Evolutionary conservation across 768 basidiomycete genomes (phyloP), one percentile per base, ranked within the genome.

Genomic region (Trametes cubensis): DNA sequence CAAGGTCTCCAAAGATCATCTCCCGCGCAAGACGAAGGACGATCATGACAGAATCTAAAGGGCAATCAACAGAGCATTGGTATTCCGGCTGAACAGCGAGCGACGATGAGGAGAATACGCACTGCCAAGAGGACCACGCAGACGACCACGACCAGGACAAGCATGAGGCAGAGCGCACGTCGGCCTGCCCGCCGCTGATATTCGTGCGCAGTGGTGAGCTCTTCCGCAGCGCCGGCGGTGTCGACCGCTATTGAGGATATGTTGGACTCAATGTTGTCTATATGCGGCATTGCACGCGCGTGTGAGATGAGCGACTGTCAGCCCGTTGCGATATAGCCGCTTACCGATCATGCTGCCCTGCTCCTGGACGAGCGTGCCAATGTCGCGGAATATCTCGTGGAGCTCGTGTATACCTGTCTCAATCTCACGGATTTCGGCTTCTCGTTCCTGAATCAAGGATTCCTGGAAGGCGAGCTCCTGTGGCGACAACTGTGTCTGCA

Each of bases 381-480:
- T 78, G 75, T 98, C 95, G 52, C 92, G 85, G 81, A 99, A 98
- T 71, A 99, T 98, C 75, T 98, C 94, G 26, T 92, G 85, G 48
- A 99, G 76, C 74, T 99, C 96, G 70, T 96, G 94, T 58, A 99
- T 98, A 7, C 97, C 96, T 7, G 86, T 88, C 75, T 99, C 97
- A 54, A 99, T 99, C 72, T 98, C 95, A 53, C 91, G 85, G 57
- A 98, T 98, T 70, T 98, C 97, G 0, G 81, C 81, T 73, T 99
- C 96, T 18, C 97, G 89, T 72, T 99, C 97, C 54, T 90, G 88
- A 55, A 97, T 94, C 40, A 98, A 78, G 11, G 93, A 92, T 72
- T 99, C 96, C 74, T 98, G 97, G 72, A 95, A 95, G 15, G 93
- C 93, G 23, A 98, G 83, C 75, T 98, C 96, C 62, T 92, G 90